Evolutionary conservation across 148 eudicot species (phyloP).

Genomic region (Rhododendron griersonianum): DNA sequence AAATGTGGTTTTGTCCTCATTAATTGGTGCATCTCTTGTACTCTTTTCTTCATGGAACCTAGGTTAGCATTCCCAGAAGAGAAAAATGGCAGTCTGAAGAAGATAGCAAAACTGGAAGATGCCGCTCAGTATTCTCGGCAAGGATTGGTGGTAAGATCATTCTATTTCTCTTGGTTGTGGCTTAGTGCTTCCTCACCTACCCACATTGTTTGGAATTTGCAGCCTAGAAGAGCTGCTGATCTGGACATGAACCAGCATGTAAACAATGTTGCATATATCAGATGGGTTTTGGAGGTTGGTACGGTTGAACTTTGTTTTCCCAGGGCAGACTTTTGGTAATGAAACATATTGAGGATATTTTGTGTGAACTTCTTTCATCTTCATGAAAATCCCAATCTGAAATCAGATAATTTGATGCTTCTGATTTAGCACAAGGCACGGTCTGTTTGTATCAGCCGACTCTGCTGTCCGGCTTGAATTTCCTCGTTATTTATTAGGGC

Average conservation of each 20-base stretch:
- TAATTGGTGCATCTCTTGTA: neutral
- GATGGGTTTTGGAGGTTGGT: conserved; percentile 93
- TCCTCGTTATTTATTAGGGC: neutral
- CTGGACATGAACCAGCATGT: conserved; percentile 98
- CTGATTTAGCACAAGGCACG: neutral
- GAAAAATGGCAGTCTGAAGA: conserved; percentile 75
- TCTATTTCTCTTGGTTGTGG: neutral
- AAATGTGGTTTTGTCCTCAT: neutral
- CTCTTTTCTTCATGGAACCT: neutral
- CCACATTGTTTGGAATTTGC: conserved; percentile 18
- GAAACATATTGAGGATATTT: neutral
- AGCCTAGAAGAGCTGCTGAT: conserved; percentile 98
- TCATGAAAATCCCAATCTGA: neutral
- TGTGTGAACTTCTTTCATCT: neutral
- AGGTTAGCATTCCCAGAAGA: conserved; percentile 89
- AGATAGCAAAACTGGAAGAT: conserved; percentile 79
- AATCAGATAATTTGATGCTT: neutral
- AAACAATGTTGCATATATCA: conserved; percentile 93
- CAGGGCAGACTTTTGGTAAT: neutral
- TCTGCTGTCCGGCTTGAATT: neutral
- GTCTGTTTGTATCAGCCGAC: neutral
- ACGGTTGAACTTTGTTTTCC: neutral
- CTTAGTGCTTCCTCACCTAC: conserved; percentile 1
- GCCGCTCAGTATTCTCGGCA: conserved; percentile 53
- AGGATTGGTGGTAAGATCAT: conserved; percentile 71